These are phyloP conservation scores for Aspergillus leporis DNA, from an alignment of 495 filamentous ascomycete species.

Conservation along the genomic window DNA sequence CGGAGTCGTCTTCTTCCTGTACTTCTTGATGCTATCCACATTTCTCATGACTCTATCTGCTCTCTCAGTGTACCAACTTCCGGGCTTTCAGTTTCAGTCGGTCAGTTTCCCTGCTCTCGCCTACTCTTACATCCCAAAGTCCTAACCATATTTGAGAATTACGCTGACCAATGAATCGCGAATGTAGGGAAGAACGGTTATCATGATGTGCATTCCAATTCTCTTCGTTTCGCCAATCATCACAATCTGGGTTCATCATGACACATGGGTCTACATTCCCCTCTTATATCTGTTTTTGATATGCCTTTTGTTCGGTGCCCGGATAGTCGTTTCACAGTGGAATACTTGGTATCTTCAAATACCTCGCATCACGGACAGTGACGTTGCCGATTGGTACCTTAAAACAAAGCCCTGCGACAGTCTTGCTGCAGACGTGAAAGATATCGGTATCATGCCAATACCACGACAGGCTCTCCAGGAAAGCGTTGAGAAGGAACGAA, in stretches of 20 bases:
- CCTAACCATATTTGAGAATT: background rate
- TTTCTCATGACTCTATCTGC: conserved; percentile 52
- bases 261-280: conserved; percentile 48
- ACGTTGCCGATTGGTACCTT: conserved; percentile 19
- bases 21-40: conserved; percentile 48
- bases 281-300: conserved; percentile 48
- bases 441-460: conserved; percentile 7
- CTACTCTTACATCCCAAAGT: background rate
- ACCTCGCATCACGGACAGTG: conserved; percentile 27
- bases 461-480: conserved; percentile 17
- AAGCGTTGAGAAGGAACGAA: conserved; percentile 36
- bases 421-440: conserved; percentile 9
- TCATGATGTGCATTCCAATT: conserved; percentile 46
- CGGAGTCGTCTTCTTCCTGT: conserved; percentile 53
- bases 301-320: conserved; percentile 43
- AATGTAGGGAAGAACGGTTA: conserved; percentile 39
- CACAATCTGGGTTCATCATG: conserved; percentile 47
- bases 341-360: conserved; percentile 50
- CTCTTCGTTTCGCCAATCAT: conserved; percentile 49
- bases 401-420: background rate
- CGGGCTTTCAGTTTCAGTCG: conserved; percentile 53
- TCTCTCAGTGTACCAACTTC: conserved; percentile 58
- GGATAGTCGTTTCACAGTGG: conserved; percentile 48
- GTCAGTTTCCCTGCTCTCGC: background rate
- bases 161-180: background rate